Evolutionary conservation across 2,329 filamentous ascomycete species (phyloP).

Genomic region (Ophiostoma perfectum): DNA sequence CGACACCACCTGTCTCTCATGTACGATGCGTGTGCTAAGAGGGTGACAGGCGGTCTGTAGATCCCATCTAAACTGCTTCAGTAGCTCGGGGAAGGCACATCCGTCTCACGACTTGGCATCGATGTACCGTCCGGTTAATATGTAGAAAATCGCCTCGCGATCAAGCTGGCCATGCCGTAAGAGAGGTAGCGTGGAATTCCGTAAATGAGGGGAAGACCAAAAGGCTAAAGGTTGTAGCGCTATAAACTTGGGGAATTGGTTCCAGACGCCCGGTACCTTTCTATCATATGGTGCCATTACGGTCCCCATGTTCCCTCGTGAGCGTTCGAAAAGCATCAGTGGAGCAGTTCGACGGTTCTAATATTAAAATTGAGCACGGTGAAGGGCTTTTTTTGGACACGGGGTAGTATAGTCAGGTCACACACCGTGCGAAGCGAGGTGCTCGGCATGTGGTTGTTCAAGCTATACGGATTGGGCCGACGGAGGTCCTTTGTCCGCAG

Average conservation of each 20-base stretch:
- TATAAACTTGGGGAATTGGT: no score
- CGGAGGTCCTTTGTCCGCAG: neutral
- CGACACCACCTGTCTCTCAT: neutral
- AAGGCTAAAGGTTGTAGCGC: no score
- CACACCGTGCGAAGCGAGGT: neutral
- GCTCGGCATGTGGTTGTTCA: neutral
- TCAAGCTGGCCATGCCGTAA: no score
- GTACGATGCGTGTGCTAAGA: neutral
- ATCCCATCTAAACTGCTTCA: neutral
- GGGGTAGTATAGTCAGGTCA: neutral
- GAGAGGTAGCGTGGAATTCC: no score
- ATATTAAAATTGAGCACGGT: neutral
- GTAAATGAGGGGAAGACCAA: no score
- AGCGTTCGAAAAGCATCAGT: no score
- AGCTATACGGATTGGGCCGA: neutral
- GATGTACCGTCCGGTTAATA: neutral
- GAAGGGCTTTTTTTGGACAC: neutral
- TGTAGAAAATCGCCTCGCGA: neutral
- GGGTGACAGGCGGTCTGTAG: neutral
- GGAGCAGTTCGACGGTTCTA: no score
- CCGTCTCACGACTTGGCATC: neutral
- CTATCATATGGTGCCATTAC: no score
- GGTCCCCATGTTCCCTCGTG: no score
- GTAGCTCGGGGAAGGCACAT: neutral
- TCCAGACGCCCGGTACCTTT: no score